These are phyloP conservation scores for Kwoniella pini DNA, from an alignment of 768 basidiomycete genomes.

Conservation along the genomic window DNA sequence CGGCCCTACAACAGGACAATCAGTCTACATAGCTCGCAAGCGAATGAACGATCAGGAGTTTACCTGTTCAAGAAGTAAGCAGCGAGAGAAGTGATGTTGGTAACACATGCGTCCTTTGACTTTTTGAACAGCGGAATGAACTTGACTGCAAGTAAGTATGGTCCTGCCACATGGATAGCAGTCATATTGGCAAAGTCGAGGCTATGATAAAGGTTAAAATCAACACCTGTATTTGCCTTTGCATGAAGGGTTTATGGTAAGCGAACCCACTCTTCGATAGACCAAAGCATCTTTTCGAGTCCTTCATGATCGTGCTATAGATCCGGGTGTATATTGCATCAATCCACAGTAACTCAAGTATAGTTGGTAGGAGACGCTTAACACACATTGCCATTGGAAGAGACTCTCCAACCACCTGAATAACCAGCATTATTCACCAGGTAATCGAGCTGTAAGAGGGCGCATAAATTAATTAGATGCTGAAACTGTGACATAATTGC, in stretches of 20 bases:
- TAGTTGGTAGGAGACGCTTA: too few species aligned
- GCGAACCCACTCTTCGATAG: slow-evolving; percentile 45
- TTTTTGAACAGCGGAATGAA: slow-evolving; percentile 42
- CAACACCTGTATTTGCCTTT: too few species aligned
- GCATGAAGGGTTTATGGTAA: too few species aligned
- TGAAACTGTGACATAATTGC: background rate
- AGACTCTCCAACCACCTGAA: slow-evolving; percentile 35
- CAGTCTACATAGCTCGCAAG: background rate
- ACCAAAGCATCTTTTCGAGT: slow-evolving; percentile 43
- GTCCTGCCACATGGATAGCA: slow-evolving; percentile 43
- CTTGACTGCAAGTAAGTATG: slow-evolving; percentile 45
- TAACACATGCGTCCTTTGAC: slow-evolving; percentile 32
- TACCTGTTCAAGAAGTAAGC: slow-evolving; percentile 36
- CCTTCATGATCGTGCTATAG: slow-evolving; percentile 26
- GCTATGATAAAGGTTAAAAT: too few species aligned
- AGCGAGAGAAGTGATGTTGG: slow-evolving; percentile 42
- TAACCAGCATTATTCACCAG: slow-evolving; percentile 51
- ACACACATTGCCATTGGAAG: slow-evolving; percentile 1
- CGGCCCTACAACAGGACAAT: slow-evolving; percentile 15
- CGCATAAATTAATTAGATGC: too few species aligned
- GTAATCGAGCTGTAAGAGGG: slow-evolving; percentile 31
- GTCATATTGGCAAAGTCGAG: slow-evolving; percentile 38
- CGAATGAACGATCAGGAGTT: background rate
- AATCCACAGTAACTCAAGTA: too few species aligned
- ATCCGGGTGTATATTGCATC: background rate